These are phyloP conservation scores for Calonectria henricotiae DNA, from an alignment of 2,329 filamentous ascomycete species.

Conservation along the genomic window DNA sequence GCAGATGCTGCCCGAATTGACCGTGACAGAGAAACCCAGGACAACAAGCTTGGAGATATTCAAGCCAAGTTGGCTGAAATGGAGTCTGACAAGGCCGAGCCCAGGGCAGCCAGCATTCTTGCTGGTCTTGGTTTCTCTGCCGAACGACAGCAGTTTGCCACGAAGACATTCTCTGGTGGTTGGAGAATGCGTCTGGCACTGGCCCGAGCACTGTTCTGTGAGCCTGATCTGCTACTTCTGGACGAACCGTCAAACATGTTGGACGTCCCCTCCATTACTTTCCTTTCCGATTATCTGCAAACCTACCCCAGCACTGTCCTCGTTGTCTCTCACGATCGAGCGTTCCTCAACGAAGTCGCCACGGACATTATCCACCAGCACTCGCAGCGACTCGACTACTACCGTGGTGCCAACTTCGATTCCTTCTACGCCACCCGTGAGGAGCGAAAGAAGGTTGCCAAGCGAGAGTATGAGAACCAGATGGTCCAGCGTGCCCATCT, in stretches of 20 bases:
- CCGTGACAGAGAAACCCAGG: constrained; percentile 89
- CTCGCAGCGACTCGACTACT: constrained; percentile 97
- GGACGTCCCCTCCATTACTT: constrained; percentile 99
- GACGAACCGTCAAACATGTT: constrained; percentile 99
- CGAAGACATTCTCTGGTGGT: constrained; percentile 99
- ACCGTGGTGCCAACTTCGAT: constrained; percentile 97
- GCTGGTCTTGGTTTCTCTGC: constrained; percentile 97
- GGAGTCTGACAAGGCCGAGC: constrained; percentile 99
- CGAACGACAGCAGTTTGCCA: constrained; percentile 92
- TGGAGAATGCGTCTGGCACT: constrained; percentile 99
- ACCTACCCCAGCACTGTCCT: constrained; percentile 94
- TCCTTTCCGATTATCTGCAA: constrained; percentile 96
- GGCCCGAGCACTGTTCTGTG: constrained; percentile 96
- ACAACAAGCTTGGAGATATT: constrained; percentile 91
- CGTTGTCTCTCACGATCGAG: constrained; percentile 98
- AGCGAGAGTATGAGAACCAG: constrained; percentile 98
- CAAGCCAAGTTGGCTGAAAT: constrained; percentile 95
- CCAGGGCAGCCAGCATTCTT: constrained; percentile 94
- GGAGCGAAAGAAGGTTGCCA: constrained; percentile 95
- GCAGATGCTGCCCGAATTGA: constrained; percentile 90
- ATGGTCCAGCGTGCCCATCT: constrained; percentile 95
- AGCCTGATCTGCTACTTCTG: constrained; percentile 94
- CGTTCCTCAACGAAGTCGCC: constrained; percentile 98
- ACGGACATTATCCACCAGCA: constrained; percentile 99
- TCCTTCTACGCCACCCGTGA: constrained; percentile 98